Percentiles rank a stretch among this genome's conserved stretches.
Conservation (phyloP, 306 rosid species). For the Trifolium repens region DNA sequence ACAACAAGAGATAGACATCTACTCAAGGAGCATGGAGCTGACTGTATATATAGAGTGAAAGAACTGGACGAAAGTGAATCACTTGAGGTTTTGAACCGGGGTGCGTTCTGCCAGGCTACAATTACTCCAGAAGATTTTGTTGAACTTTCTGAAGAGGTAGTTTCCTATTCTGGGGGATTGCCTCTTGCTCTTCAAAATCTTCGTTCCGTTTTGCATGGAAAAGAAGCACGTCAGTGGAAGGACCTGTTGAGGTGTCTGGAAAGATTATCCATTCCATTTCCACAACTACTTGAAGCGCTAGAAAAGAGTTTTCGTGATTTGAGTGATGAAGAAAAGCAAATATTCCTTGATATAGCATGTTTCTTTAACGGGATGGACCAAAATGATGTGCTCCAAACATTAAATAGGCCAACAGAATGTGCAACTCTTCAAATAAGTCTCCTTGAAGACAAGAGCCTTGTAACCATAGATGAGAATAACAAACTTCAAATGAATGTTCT, state of each 20-base stretch:
- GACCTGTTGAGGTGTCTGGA: background rate
- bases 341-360: slow-evolving; percentile 41
- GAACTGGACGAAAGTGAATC: background rate
- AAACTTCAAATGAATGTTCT: slow-evolving; percentile 36
- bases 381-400: background rate
- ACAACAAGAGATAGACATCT: no score
- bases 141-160: no score
- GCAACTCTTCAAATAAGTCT: slow-evolving; percentile 9
- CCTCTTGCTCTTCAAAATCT: slow-evolving; percentile 26
- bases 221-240: background rate
- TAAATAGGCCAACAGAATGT: background rate
- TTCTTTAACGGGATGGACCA: slow-evolving; percentile 36
- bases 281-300: background rate
- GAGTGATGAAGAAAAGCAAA: background rate
- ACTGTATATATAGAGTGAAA: background rate
- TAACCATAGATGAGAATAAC: slow-evolving; percentile 9
- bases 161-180: background rate
- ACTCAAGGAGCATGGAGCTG: no score
- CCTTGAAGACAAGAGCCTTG: slow-evolving; percentile 20
- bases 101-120: slow-evolving; percentile 10
- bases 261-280: background rate
- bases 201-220: background rate
- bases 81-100: background rate
- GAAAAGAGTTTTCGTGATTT: slow-evolving; percentile 34
- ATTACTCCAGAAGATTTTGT: no score